Conservation (phyloP, 306 rosid species). For the Dalbergia cultrata region DNA sequence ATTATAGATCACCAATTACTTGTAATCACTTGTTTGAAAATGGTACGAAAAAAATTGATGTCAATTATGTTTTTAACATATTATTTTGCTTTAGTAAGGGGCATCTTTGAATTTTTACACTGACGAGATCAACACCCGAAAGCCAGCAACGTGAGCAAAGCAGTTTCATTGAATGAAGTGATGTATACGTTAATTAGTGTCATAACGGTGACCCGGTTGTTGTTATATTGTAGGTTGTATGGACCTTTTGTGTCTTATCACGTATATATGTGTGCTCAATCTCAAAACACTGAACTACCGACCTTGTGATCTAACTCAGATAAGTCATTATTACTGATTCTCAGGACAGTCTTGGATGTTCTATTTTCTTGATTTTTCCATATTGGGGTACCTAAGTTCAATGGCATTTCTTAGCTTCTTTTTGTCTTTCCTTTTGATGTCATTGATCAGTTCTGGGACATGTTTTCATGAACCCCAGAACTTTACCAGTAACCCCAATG, state of each 20-base stretch:
- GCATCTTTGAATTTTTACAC: background rate
- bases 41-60: too few species aligned
- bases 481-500: constrained; percentile 3
- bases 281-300: background rate
- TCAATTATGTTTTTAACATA: background rate
- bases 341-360: background rate
- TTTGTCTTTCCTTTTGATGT: background rate
- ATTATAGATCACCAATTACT: too few species aligned
- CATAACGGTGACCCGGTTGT: background rate
- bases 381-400: background rate
- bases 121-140: background rate
- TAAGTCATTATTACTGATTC: background rate
- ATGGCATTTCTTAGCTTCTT: background rate
- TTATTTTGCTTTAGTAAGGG: background rate
- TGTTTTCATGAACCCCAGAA: constrained; percentile 24
- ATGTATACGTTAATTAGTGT: constrained; percentile 6
- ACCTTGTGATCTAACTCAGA: constrained; percentile 3
- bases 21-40: too few species aligned
- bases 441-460: constrained; percentile 20
- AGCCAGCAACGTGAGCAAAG: background rate
- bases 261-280: background rate
- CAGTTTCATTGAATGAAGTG: background rate
- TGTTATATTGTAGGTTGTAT: background rate
- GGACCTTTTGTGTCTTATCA: background rate
- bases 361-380: background rate